These are phyloP conservation scores for Neoarthrinium moseri DNA, from an alignment of 2,329 filamentous ascomycete species.

Conservation along the genomic window DNA sequence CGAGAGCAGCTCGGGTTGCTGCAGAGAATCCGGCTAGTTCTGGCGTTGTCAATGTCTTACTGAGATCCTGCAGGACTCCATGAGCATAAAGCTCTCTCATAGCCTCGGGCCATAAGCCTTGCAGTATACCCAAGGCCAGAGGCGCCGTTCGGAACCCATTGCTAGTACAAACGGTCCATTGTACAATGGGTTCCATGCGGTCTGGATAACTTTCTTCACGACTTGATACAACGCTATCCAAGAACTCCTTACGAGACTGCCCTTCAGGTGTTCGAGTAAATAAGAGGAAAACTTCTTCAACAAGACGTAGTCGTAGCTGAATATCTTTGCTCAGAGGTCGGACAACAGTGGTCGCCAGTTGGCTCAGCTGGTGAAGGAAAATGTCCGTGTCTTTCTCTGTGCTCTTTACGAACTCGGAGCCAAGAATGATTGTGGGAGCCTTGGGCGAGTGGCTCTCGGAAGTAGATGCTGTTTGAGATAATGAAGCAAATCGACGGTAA, in stretches of 20 bases:
- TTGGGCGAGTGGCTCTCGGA: neutral
- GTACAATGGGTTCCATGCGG: neutral
- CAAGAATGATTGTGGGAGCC: slow-evolving; percentile 13
- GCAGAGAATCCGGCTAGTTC: neutral
- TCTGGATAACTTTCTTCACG: too few species aligned
- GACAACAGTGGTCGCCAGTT: slow-evolving; percentile 25
- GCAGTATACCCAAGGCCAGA: slow-evolving; percentile 27
- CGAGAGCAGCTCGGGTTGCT: slow-evolving; percentile 21
- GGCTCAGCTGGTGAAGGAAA: slow-evolving; percentile 24
- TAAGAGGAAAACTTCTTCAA: slow-evolving; percentile 19
- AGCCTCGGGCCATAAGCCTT: slow-evolving; percentile 25
- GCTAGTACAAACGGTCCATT: neutral
- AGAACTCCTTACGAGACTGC: too few species aligned
- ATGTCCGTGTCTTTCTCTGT: slow-evolving; percentile 18
- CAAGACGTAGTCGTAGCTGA: slow-evolving; percentile 22
- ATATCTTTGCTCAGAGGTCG: slow-evolving; percentile 21
- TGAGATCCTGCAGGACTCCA: slow-evolving; percentile 16
- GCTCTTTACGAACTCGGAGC: neutral
- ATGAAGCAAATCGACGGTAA: slow-evolving; percentile 18
- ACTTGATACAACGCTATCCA: too few species aligned
- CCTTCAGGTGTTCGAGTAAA: slow-evolving; percentile 16
- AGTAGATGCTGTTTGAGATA: slow-evolving; percentile 16
- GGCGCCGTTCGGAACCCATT: slow-evolving; percentile 22
- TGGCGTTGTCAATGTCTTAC: neutral
- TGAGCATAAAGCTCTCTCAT: slow-evolving; percentile 16